Base-by-base conservation (phyloP, 148 eudicot species). In the Rhododendron ovatum region DNA sequence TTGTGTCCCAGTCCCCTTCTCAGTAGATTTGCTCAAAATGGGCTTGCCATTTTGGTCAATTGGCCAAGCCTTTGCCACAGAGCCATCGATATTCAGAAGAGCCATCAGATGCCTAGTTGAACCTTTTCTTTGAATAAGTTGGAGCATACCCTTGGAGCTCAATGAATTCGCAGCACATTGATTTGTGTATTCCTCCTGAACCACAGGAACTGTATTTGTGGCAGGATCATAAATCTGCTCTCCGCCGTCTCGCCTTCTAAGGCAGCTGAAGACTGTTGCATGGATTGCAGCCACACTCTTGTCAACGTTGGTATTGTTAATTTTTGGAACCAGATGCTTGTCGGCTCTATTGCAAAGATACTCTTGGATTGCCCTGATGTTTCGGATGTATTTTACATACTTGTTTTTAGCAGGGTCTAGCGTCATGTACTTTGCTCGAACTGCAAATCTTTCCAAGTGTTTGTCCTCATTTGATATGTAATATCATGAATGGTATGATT, bases 61-160 rank as follows among this genome's bases (percentile, higher is more conserved):
- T 30, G 99, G 99, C 99, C 99, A 97, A 59, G 98, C 99, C 90
- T 94, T 95, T 11, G 96, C 98, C 86, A 97, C 99, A 87, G 99
- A 95, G 22, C 99, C 99, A 82, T 97, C 98, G 80, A 88, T 88
- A 78, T 97, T 95, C 71, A 97, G 86, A 91, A 97, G 95, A 80
- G 99, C 99, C 99, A 97, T 97, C 86, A 97, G 89, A 88, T 92
- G 98, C 84, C 98, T 91, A 12, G 92, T 89, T 67, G 99, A 97
- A 53, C 96, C 99, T 87, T 95, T 89, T 88, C 99, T 92, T 90
- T 94, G 98, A 87, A 97, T 97, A 87, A 97, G 91, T 88, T 97
- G 98, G 87, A 94, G 92, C 99, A 95, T 97, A 51, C 98, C 95
- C 90, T 97, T 93, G 71, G 98, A 94, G 90, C 94, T 94, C 89